Evolutionary conservation across 768 basidiomycete genomes (phyloP), one percentile per base, ranked within the genome.

Genomic region (Infundibulicybe gibba): DNA sequence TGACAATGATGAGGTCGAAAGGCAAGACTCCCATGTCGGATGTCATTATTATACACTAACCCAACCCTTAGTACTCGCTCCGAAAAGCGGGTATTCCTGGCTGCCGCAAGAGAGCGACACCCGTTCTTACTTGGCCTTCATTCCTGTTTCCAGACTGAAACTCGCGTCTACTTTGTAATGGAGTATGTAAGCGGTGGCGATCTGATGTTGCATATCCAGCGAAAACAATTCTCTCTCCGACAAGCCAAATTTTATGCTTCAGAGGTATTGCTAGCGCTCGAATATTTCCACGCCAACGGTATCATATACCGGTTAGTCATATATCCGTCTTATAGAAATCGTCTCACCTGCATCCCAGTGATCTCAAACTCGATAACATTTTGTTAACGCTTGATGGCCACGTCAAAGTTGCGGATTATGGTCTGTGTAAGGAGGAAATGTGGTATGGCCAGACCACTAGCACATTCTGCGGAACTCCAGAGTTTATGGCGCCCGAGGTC

Each of bases 401-500:
- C 61, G 90, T 99, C 57, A 98, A 98, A 67, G 94, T 99, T 12
- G 97, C 94, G 44, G 97, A 98, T 74, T 99, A 98, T 65, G 97
- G 97, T 67, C 74, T 99, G 39, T 99, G 97, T 70, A 99, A 99
- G 64, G 97, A 98, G 62, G 92, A 98, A 15, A 98, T 99, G 95
- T 94, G 91, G 90, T 83, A 77, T 54, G 94, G 94, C 13, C 83
- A 86, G 58, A 97, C 94, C 16, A 99, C 97, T 2, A 93, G 91
- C 65, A 99, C 97, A 3, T 99, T 99, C 70, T 99, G 97, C 69
- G 97, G 97, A 44, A 99, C 97, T 14, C 97, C 97, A 0, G 97
- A 99, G 64, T 98, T 98, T 67, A 98, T 99, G 97, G 97, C 97
- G 16, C 97, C 97, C 3, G 97, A 99, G 79, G 95, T 94, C 49